A percentile compares a stretch with the other conserved stretches of the same genome.
phyloP scores from a whole-genome alignment of 2,329 filamentous ascomycete species.

The Pleurostoma richardsiae region DNA sequence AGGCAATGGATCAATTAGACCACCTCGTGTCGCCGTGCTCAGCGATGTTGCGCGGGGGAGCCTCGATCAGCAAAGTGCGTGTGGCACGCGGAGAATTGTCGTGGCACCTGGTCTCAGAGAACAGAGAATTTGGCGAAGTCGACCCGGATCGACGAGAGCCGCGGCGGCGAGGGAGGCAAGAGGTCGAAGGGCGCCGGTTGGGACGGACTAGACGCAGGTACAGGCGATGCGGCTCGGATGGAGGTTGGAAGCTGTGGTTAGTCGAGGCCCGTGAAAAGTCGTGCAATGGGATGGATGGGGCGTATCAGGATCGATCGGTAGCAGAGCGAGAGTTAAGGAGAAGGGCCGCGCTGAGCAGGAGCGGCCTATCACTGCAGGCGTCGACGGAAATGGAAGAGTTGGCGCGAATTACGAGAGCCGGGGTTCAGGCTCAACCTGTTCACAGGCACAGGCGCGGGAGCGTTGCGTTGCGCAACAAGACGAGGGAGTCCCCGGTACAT shows the following conservation, averaged over 20 bases:
- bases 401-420: no score
- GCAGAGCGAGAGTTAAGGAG: background rate
- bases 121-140: no score
- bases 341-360: background rate
- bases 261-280: background rate
- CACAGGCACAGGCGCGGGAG: no score
- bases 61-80: background rate
- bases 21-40: background rate
- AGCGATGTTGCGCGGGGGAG: background rate
- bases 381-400: no score
- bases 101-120: background rate
- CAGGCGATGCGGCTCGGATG: background rate
- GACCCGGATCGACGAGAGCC: no score
- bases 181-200: no score
- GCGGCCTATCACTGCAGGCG: background rate
- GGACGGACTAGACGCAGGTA: background rate
- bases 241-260: conserved; percentile 1
- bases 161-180: no score
- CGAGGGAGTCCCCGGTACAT: no score
- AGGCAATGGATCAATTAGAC: conserved; percentile 5
- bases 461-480: no score
- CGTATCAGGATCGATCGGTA: background rate
- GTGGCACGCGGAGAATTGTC: background rate
- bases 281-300: background rate
- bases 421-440: no score